Evolutionary conservation across 208 protist species (phyloP).

Genomic region (Porcisia deanei): DNA sequence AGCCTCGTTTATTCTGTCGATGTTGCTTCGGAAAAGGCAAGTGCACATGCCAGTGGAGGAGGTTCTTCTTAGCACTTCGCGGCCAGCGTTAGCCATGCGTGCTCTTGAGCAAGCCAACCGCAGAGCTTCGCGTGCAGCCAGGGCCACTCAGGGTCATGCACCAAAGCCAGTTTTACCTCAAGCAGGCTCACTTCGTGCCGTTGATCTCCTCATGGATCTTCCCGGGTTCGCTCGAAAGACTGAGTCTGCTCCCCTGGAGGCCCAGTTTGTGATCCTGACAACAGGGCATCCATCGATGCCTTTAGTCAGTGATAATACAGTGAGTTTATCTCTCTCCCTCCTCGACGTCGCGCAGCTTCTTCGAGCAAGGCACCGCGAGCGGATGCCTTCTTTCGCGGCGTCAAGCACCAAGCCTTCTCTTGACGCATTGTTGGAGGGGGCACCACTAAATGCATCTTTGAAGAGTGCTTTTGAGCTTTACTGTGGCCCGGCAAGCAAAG

Average conservation of each 20-base stretch:
- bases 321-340: constrained; percentile 20
- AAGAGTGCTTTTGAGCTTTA: constrained; percentile 19
- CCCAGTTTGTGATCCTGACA: constrained; percentile 16
- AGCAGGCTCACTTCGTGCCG: background rate
- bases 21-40: constrained; percentile 18
- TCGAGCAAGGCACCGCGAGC: constrained; percentile 19
- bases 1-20: constrained; percentile 14
- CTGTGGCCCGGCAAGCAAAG: constrained; percentile 28
- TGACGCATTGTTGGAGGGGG: constrained; percentile 3
- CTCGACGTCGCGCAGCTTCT: constrained; percentile 10
- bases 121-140: background rate
- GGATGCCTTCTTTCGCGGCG: background rate
- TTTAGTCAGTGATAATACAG: background rate
- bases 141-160: background rate
- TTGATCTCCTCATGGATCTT: constrained; percentile 15
- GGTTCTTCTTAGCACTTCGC: constrained; percentile 19
- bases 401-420: background rate
- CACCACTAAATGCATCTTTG: background rate
- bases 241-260: background rate
- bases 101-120: constrained; percentile 1
- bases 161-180: background rate
- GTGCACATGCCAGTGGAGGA: constrained; percentile 9
- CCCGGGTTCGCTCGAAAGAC: constrained; percentile 5
- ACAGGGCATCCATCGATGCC: background rate
- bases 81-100: background rate